Percentiles rank a stretch among this genome's conserved stretches.
Conservation (phyloP, 495 filamentous ascomycete species). For the Trichoderma reesei region DNA sequence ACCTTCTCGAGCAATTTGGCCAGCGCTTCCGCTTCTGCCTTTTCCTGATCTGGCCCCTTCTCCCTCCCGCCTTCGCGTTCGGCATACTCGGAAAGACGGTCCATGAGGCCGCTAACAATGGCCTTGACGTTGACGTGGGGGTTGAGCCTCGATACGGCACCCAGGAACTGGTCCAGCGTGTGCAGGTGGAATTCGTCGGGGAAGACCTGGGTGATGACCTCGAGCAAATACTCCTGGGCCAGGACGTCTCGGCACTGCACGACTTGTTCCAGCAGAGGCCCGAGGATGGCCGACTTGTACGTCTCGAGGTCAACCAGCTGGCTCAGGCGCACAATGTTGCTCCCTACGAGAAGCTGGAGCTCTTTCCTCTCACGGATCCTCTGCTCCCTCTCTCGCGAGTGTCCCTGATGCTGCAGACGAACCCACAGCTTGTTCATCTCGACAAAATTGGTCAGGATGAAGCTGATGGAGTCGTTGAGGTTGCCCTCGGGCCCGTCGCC, state of each 20-base stretch:
- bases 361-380: conserved; percentile 91
- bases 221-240: conserved; percentile 92
- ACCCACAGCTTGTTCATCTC: conserved; percentile 99
- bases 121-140: conserved; percentile 95
- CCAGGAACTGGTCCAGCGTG: conserved; percentile 87
- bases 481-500: conserved; percentile 95
- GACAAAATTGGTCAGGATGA: conserved; percentile 95
- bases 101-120: conserved; percentile 97
- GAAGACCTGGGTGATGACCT: conserved; percentile 98
- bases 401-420: conserved; percentile 90
- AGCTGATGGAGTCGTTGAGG: conserved; percentile 92
- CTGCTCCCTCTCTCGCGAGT: conserved; percentile 86
- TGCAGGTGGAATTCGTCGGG: conserved; percentile 97
- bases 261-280: conserved; percentile 86
- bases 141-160: conserved; percentile 81
- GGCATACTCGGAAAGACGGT: conserved; percentile 85
- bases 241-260: conserved; percentile 95
- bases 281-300: conserved; percentile 85
- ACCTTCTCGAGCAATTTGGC: conserved; percentile 65
- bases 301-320: conserved; percentile 89
- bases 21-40: conserved; percentile 77
- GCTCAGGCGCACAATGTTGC: conserved; percentile 88
- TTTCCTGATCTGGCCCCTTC: conserved; percentile 56
- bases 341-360: conserved; percentile 88
- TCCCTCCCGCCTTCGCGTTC: conserved; percentile 73